These are phyloP conservation scores for Strigomonas culicis DNA, from an alignment of 208 protist species.

Conservation along the genomic window DNA sequence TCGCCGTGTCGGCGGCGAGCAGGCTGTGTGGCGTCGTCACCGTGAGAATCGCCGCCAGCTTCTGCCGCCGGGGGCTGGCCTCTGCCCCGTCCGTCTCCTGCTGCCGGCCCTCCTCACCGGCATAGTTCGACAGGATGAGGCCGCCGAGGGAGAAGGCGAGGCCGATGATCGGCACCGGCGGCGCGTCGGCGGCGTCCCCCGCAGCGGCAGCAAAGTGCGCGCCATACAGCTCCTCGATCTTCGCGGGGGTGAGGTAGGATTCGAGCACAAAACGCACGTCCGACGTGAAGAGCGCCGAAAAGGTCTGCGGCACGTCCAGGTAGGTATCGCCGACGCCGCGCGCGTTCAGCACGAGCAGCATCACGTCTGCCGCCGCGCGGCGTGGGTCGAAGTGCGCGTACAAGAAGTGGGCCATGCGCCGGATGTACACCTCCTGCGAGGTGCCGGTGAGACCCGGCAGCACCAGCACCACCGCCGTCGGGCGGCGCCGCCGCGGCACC, in stretches of 20 bases:
- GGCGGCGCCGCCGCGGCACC: too few relatives aligned
- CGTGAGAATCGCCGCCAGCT: slow-evolving; percentile 33
- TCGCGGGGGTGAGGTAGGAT: slow-evolving; percentile 22
- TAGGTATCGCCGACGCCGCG: slow-evolving; percentile 57
- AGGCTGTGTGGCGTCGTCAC: slow-evolving; percentile 50
- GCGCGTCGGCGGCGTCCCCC: not conserved
- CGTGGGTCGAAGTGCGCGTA: not conserved
- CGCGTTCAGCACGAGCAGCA: slow-evolving; percentile 58
- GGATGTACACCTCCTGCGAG: slow-evolving; percentile 48
- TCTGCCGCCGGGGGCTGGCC: slow-evolving; percentile 4
- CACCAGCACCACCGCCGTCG: slow-evolving; percentile 59
- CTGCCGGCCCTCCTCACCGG: slow-evolving; percentile 41
- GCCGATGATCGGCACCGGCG: slow-evolving; percentile 36
- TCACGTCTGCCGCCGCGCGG: not conserved
- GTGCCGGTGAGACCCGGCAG: slow-evolving; percentile 56
- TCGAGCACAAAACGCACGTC: slow-evolving; percentile 52
- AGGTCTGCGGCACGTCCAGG: slow-evolving; percentile 47
- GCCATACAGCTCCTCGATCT: slow-evolving; percentile 9
- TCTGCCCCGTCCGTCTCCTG: not conserved
- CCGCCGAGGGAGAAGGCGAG: slow-evolving; percentile 66
- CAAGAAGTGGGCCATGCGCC: slow-evolving; percentile 34
- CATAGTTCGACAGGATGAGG: slow-evolving; percentile 52
- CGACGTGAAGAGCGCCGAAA: slow-evolving; percentile 49
- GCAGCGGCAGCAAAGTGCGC: slow-evolving; percentile 6
- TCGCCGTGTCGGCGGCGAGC: slow-evolving; percentile 17